Evolutionary conservation across 2,329 filamentous ascomycete species (phyloP).

Genomic region (Epichloe sylvatica): DNA sequence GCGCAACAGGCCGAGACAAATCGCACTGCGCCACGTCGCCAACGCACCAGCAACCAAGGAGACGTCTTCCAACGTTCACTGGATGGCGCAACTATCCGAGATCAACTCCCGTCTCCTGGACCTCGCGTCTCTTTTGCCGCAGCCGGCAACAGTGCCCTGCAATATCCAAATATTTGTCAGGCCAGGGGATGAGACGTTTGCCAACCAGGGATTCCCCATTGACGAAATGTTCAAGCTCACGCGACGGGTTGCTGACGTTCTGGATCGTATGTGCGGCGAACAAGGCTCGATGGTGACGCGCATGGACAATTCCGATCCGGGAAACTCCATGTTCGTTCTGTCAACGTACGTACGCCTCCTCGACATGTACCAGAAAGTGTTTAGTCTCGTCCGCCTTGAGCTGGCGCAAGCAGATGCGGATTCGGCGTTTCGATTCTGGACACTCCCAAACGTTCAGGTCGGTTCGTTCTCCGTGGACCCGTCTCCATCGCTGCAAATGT

Average conservation of each 20-base stretch:
- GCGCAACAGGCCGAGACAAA: slow-evolving; percentile 19
- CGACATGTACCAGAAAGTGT: slow-evolving; percentile 27
- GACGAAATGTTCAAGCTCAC: slow-evolving; percentile 29
- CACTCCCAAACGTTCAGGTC: slow-evolving; percentile 26
- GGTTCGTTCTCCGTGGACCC: slow-evolving; percentile 27
- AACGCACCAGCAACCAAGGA: slow-evolving; percentile 11
- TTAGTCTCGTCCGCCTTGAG: slow-evolving; percentile 22
- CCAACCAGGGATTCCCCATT: slow-evolving; percentile 21
- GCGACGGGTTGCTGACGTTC: slow-evolving; percentile 21
- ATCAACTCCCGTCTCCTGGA: slow-evolving; percentile 25
- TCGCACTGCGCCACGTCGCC: slow-evolving; percentile 15
- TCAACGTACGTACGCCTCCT: slow-evolving; percentile 26
- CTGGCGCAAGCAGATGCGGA: slow-evolving; percentile 15
- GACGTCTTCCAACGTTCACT: slow-evolving; percentile 14
- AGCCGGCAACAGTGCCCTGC: slow-evolving; percentile 12
- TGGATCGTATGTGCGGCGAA: slow-evolving; percentile 14
- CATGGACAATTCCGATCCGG: slow-evolving; percentile 20
- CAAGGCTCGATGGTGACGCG: slow-evolving; percentile 5
- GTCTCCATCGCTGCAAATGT: slow-evolving; percentile 27
- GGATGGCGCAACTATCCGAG: slow-evolving; percentile 26
- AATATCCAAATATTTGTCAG: slow-evolving; percentile 7
- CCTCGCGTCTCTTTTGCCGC: slow-evolving; percentile 21
- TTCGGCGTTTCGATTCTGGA: slow-evolving; percentile 22
- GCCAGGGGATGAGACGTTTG: slow-evolving; percentile 10
- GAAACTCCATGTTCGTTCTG: slow-evolving; percentile 24